Conservation (phyloP, 495 filamentous ascomycete genomes). For the Neurospora sp. region DNA sequence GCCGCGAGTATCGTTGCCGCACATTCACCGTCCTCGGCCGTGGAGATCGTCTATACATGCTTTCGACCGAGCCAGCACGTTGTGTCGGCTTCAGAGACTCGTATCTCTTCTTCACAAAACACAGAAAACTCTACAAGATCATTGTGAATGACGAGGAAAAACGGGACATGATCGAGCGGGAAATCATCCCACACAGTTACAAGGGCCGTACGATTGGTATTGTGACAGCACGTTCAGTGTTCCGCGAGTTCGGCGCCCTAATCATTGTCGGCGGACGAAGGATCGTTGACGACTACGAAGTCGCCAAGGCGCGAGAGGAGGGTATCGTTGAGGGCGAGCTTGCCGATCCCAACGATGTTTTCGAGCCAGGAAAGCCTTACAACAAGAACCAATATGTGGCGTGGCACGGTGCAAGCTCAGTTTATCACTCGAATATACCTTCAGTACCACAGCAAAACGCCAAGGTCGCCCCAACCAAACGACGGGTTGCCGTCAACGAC, state of each 20-base stretch:
- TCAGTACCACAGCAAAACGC: slow-evolving; percentile 66
- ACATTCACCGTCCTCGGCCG: slow-evolving; percentile 82
- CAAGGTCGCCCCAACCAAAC: slow-evolving; percentile 59
- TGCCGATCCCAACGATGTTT: slow-evolving; percentile 73
- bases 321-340: slow-evolving; percentile 85
- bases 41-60: slow-evolving; percentile 87
- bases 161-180: slow-evolving; percentile 83
- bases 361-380: slow-evolving; percentile 66
- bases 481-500: slow-evolving; percentile 79
- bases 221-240: slow-evolving; percentile 91
- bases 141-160: slow-evolving; percentile 90
- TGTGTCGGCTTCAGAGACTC: slow-evolving; percentile 96
- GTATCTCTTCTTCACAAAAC: slow-evolving; percentile 97
- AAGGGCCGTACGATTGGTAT: slow-evolving; percentile 97
- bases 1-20: slow-evolving; percentile 84
- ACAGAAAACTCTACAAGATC: slow-evolving; percentile 89
- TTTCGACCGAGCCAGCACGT: slow-evolving; percentile 91
- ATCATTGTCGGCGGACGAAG: slow-evolving; percentile 87
- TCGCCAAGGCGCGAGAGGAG: slow-evolving; percentile 60
- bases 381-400: slow-evolving; percentile 96
- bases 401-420: slow-evolving; percentile 91
- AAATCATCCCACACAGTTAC: slow-evolving; percentile 94
- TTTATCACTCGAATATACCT: slow-evolving; percentile 79
- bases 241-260: slow-evolving; percentile 87
- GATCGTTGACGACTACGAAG: slow-evolving; percentile 84